phyloP scores from a whole-genome alignment of 164 flowering plant species.

The Akebia trifoliata region DNA sequence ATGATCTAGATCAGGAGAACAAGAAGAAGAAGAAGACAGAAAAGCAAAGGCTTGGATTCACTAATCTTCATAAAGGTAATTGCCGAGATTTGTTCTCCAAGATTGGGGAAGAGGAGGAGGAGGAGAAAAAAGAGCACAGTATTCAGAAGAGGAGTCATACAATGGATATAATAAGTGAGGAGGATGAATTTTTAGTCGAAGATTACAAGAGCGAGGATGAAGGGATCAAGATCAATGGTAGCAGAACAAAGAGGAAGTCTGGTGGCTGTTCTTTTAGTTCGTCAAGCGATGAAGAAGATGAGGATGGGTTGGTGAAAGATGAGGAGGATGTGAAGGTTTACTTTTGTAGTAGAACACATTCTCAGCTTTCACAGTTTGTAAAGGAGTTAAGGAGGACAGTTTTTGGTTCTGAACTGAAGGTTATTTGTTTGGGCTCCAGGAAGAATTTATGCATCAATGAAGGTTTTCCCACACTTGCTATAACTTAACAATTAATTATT shows the following conservation, averaged over 20 bases:
- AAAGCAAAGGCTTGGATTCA: conserved; percentile 14
- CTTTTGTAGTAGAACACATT: conserved; percentile 93
- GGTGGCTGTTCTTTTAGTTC: conserved; percentile 33
- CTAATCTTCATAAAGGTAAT: conserved; percentile 16
- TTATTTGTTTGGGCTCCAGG: conserved; percentile 79
- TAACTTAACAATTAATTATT: background rate
- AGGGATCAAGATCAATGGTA: conserved; percentile 17
- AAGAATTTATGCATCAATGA: conserved; percentile 85
- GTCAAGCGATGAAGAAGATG: conserved; percentile 64
- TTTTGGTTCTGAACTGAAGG: conserved; percentile 56
- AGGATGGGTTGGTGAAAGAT: conserved; percentile 17
- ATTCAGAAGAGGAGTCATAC: conserved; percentile 17
- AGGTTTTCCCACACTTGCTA: conserved; percentile 34
- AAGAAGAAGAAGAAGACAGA: conserved; percentile 21
- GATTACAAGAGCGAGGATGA: conserved; percentile 89
- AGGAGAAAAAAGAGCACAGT: conserved; percentile 16
- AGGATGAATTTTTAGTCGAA: conserved; percentile 66
- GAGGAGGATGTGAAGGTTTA: conserved; percentile 60
- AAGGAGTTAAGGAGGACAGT: conserved; percentile 77
- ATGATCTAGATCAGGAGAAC: background rate
- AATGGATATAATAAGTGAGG: conserved; percentile 42
- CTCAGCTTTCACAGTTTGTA: conserved; percentile 92
- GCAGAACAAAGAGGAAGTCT: conserved; percentile 52
- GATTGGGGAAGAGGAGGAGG: conserved; percentile 11
- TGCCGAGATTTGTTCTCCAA: conserved; percentile 14